phyloP scores from a whole-genome alignment of 108 stramenopile species.

The Cafeteria roenbergensis region DNA sequence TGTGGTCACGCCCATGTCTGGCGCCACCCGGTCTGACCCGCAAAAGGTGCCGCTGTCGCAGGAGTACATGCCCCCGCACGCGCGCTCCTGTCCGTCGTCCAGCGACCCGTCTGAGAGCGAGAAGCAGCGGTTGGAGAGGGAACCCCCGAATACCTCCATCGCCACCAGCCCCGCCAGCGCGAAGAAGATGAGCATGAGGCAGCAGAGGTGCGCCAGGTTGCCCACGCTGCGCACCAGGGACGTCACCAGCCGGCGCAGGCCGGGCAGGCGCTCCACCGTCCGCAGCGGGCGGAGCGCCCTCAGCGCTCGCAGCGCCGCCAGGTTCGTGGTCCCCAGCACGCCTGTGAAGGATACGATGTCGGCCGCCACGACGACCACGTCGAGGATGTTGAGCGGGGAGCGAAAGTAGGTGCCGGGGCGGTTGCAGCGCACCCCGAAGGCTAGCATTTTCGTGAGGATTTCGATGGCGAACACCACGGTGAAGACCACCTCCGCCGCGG shows the following conservation, averaged over 20 bases:
- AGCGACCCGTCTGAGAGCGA: too few species aligned
- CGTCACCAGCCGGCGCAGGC: constrained; percentile 44
- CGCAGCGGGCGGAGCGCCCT: constrained; percentile 53
- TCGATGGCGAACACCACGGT: constrained; percentile 36
- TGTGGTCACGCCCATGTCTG: constrained; percentile 48
- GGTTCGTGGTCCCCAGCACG: constrained; percentile 12
- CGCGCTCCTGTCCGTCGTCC: background rate
- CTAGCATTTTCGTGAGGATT: constrained; percentile 24
- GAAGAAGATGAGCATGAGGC: background rate
- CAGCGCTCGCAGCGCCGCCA: constrained; percentile 45
- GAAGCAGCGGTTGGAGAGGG: too few species aligned
- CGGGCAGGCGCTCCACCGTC: constrained; percentile 46
- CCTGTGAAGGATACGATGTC: background rate
- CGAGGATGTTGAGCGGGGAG: constrained; percentile 37
- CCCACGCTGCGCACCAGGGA: constrained; percentile 43
- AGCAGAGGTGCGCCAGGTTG: too few species aligned
- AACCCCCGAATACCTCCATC: too few species aligned
- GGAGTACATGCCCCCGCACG: background rate
- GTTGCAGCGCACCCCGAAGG: constrained; percentile 13
- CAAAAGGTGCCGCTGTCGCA: background rate
- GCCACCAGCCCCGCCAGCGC: too few species aligned
- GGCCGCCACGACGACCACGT: constrained; percentile 31
- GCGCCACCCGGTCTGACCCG: constrained; percentile 12
- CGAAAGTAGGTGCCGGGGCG: constrained; percentile 23
- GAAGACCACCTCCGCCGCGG: constrained; percentile 20